Percentiles rank a stretch among this genome's conserved stretches.
Conservation (phyloP, 2,329 filamentous ascomycete species). For the Chrysosporium queenslandicum region DNA sequence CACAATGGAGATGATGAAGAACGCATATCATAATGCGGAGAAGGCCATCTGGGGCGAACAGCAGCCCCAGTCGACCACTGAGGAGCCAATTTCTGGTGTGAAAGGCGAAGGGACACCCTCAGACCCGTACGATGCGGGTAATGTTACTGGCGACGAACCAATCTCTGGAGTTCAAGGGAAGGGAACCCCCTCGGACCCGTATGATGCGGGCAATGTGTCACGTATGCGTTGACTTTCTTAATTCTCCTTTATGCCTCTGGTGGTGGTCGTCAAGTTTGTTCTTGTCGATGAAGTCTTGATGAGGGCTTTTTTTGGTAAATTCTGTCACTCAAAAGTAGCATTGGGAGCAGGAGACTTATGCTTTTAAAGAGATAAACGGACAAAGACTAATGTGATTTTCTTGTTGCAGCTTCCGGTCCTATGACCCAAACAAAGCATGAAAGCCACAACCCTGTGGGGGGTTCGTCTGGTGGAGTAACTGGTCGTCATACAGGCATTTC, state of each 20-base stretch:
- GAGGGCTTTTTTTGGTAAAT: not conserved
- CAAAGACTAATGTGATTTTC: too few species aligned
- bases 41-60: slow-evolving; percentile 42
- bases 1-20: slow-evolving; percentile 54
- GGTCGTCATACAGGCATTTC: not conserved
- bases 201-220: slow-evolving; percentile 66
- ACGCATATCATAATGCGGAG: slow-evolving; percentile 41
- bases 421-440: not conserved
- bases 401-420: not conserved
- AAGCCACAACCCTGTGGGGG: not conserved
- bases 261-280: not conserved
- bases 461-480: too few species aligned
- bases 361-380: too few species aligned
- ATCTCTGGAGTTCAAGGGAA: slow-evolving; percentile 60
- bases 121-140: slow-evolving; percentile 69
- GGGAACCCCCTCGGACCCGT: slow-evolving; percentile 60
- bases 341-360: not conserved
- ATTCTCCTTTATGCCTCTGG: not conserved
- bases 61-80: slow-evolving; percentile 26
- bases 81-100: slow-evolving; percentile 62
- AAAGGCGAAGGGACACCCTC: slow-evolving; percentile 24
- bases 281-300: not conserved
- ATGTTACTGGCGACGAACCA: slow-evolving; percentile 51
- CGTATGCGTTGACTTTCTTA: slow-evolving; percentile 31
- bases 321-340: not conserved